Base-by-base conservation (phyloP, 345 rosid genomes). In the Brassica cretica region DNA sequence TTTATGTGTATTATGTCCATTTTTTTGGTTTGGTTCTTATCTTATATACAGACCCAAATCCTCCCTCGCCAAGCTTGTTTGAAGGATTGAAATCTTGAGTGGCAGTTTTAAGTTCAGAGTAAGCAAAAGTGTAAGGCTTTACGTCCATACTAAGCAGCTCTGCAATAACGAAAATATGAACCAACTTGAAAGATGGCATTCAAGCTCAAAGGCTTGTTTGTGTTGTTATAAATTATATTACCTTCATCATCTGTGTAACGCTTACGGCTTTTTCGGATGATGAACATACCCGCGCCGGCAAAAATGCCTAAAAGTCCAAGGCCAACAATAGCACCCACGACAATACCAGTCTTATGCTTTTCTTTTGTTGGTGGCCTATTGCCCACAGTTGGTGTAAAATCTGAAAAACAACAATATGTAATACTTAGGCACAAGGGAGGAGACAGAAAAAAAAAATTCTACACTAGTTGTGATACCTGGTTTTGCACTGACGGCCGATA, bases 21-120 rank as follows among this genome's bases (percentile, higher is more conserved):
- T 12, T 59, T 8, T 5, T 30, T 32, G 5, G 35, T 32, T 32
- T 32, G 35, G 35, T 5, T 25, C 44, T 16, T 73, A 84, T 96
- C 93, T 82, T 85, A 39, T 75, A 92, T 70, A 90, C 90, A 0
- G 90, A 80, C 76, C 97, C 93, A 66, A 88, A 92, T 16, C 97
- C 94, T 72, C 94, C 95, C 74, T 92, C 95, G 74, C 93, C 95
- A 61, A 89, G 90, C 75, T 90, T 90, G 78, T 89, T 83, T 19
- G 84, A 67, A 33, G 83, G 82, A 81, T 68, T 70, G 11, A 90
- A 88, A 73, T 86, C 91, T 44, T 85, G 80, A 14, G 93, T 88
- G 2, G 91, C 93, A 75, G 81, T 64, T 77, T 81, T 90, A 41
- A 90, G 87, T 76, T 90, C 89, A 0, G 85, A 75, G 71, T 83